Evolutionary conservation across 2,329 filamentous ascomycete species (phyloP).

Genomic region (Stylonectria norvegica): DNA sequence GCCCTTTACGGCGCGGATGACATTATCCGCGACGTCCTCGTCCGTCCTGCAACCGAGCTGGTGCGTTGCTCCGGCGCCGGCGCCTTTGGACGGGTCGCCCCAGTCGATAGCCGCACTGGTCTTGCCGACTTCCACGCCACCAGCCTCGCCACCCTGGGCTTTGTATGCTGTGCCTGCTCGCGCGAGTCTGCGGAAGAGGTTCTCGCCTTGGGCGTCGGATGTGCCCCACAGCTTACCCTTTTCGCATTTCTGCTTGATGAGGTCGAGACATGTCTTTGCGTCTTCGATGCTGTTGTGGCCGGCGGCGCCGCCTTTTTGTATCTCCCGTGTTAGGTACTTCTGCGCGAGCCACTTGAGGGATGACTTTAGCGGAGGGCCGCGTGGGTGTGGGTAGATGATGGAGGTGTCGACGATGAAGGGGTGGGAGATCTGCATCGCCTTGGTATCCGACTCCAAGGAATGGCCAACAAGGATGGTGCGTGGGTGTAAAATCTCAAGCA

Average conservation of each 20-base stretch:
- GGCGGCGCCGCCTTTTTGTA: slow-evolving; percentile 71
- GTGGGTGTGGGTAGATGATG: slow-evolving; percentile 84
- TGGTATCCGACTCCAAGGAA: slow-evolving; percentile 79
- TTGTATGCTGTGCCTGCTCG: slow-evolving; percentile 61
- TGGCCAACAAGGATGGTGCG: slow-evolving; percentile 75
- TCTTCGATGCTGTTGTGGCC: slow-evolving; percentile 95
- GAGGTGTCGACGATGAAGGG: slow-evolving; percentile 93
- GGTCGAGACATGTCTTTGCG: slow-evolving; percentile 82
- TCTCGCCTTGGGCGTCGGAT: slow-evolving; percentile 74
- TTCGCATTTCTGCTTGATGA: slow-evolving; percentile 94
- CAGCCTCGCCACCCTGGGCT: slow-evolving; percentile 54
- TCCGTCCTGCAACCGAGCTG: slow-evolving; percentile 57
- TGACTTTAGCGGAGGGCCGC: slow-evolving; percentile 84
- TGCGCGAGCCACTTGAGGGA: slow-evolving; percentile 85
- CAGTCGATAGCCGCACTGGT: slow-evolving; percentile 81
- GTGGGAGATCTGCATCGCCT: slow-evolving; percentile 79
- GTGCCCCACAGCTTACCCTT: slow-evolving; percentile 85
- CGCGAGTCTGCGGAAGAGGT: slow-evolving; percentile 79
- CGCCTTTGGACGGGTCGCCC: slow-evolving; percentile 68
- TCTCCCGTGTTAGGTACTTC: slow-evolving; percentile 81
- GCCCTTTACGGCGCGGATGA: slow-evolving; percentile 57
- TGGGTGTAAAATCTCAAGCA: slow-evolving; percentile 69
- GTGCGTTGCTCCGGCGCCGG: slow-evolving; percentile 53
- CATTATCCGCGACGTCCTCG: slow-evolving; percentile 52
- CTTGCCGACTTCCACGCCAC: slow-evolving; percentile 55